These are phyloP conservation scores for Nosema muscidifuracis DNA, from an alignment of 371 early-diverging fungal species.

Conservation along the genomic window DNA sequence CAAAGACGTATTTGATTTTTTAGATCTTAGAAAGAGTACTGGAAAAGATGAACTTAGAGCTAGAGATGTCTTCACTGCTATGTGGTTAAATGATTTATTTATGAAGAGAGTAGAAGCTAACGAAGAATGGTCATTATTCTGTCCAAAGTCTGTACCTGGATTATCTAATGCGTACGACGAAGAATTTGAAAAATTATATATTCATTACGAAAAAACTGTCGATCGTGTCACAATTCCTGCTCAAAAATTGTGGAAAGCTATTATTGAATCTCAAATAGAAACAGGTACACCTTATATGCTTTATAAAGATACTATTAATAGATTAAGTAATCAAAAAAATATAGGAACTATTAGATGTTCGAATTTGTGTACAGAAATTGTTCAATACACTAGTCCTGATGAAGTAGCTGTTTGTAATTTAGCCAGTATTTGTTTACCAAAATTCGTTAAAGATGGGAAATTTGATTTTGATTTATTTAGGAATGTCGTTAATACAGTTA, in stretches of 20 bases:
- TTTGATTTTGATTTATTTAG: conserved; percentile 49
- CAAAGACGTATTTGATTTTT: conserved; percentile 87
- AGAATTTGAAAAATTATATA: conserved; percentile 78
- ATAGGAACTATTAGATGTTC: conserved; percentile 82
- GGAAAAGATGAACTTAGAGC: conserved; percentile 94
- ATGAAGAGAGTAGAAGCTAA: conserved; percentile 91
- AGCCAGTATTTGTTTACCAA: conserved; percentile 87
- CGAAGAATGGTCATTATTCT: conserved; percentile 88
- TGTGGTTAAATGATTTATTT: conserved; percentile 97
- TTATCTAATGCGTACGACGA: conserved; percentile 84
- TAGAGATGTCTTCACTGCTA: conserved; percentile 85
- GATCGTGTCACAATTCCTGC: conserved; percentile 66
- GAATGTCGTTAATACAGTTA: conserved; percentile 73
- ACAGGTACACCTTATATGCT: conserved; percentile 98
- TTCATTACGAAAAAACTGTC: conserved; percentile 78
- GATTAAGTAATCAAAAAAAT: conserved; percentile 86
- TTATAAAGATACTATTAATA: conserved; percentile 95
- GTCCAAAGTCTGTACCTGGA: conserved; percentile 86
- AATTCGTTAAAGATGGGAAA: conserved; percentile 69
- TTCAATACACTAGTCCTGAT: conserved; percentile 86
- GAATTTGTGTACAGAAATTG: conserved; percentile 73
- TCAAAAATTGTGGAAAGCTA: conserved; percentile 94
- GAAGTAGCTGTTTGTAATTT: conserved; percentile 98
- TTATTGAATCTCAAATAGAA: conserved; percentile 91
- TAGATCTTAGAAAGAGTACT: conserved; percentile 91